Conservation (phyloP, 2,329 filamentous ascomycete genomes). For the Xylaria polymorpha region DNA sequence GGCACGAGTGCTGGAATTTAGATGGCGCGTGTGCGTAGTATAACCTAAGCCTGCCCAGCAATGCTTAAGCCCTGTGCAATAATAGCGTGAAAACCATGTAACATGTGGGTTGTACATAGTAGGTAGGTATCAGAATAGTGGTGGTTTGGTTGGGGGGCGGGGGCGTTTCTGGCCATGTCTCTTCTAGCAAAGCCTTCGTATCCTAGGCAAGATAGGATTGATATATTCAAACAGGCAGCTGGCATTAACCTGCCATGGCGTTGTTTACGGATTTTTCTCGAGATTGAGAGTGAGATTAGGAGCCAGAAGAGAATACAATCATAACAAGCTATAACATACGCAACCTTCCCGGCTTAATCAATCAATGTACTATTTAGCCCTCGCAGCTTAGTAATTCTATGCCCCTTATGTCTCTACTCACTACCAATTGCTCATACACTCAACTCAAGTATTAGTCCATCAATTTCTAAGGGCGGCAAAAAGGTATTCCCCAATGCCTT, state of each 20-base stretch:
- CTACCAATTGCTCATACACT: neutral
- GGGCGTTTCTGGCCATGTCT: neutral
- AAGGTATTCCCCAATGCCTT: neutral
- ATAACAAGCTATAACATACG: neutral
- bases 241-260: neutral
- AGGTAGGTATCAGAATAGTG: slow-evolving; percentile 8
- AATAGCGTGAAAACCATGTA: slow-evolving; percentile 15
- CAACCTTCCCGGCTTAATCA: neutral
- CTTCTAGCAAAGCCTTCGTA: slow-evolving; percentile 7
- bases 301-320: neutral
- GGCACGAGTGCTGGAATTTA: neutral
- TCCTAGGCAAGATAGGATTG: neutral
- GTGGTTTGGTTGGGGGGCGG: neutral
- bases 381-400: neutral
- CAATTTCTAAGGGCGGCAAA: neutral
- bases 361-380: neutral
- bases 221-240: neutral
- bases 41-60: neutral
- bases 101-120: slow-evolving; percentile 3
- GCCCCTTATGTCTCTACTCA: neutral
- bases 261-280: neutral
- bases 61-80: neutral
- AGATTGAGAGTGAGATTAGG: neutral
- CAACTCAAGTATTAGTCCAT: neutral
- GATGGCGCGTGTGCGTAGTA: neutral